phyloP scores from a whole-genome alignment of 768 basidiomycete species.

The Rhodotorula graminis region DNA sequence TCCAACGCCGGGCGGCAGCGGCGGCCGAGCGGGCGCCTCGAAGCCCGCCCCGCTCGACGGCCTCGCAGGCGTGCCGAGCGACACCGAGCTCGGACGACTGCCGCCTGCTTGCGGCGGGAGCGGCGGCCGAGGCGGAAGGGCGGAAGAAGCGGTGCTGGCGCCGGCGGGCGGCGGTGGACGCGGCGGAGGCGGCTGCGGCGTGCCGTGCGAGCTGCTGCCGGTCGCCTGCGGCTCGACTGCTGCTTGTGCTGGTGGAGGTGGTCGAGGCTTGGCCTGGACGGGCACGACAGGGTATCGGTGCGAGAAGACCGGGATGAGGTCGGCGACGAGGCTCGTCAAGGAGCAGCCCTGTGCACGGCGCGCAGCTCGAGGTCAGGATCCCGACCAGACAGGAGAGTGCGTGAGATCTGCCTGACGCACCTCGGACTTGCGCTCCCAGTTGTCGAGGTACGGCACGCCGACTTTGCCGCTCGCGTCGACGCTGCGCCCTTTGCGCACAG shows the following conservation, averaged over 20 bases:
- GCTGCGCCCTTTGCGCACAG: conserved; percentile 67
- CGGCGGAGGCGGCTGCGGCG: conserved; percentile 43
- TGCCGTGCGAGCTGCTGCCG: conserved; percentile 22
- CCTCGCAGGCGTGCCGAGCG: neutral
- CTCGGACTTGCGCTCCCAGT: conserved; percentile 81
- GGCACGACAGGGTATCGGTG: neutral
- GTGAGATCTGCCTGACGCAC: conserved; percentile 50
- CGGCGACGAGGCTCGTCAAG: conserved; percentile 66
- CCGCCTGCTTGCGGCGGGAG: neutral
- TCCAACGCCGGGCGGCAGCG: conserved; percentile 14
- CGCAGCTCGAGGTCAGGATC: too few relatives aligned
- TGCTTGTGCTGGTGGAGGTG: conserved; percentile 20
- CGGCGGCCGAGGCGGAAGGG: neutral
- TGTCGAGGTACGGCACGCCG: conserved; percentile 61
- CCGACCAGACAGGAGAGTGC: neutral
- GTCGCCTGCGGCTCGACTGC: neutral
- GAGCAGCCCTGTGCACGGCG: conserved; percentile 60
- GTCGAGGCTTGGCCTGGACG: conserved; percentile 22
- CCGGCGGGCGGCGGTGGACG: conserved; percentile 45
- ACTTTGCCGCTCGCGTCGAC: conserved; percentile 78
- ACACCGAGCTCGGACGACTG: neutral
- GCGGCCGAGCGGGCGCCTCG: conserved; percentile 15
- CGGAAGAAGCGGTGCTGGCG: conserved; percentile 34
- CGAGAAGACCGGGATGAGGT: conserved; percentile 73
- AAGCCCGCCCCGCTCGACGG: neutral